Conservation (phyloP, 164 flowering plant genomes). For the Saururus chinensis region DNA sequence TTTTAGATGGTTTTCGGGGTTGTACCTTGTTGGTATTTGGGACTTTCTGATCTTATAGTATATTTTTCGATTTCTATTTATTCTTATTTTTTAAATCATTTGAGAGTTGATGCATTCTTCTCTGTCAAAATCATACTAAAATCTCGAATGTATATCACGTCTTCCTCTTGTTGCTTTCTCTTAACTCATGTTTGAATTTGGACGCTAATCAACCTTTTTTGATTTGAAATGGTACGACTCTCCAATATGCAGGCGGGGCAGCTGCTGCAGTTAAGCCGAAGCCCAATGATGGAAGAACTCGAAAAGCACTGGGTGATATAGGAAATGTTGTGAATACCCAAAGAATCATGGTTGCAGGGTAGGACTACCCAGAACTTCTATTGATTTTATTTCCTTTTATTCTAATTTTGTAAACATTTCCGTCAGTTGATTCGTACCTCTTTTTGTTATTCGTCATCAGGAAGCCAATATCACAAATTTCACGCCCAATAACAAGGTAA, state of each 20-base stretch:
- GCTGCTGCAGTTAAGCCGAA: conserved; percentile 37
- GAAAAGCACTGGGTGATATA: conserved; percentile 70
- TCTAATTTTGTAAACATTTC: neutral
- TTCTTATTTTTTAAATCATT: too few species aligned
- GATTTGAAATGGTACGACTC: neutral
- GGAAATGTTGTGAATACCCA: conserved; percentile 53
- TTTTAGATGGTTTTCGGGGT: too few species aligned
- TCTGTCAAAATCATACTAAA: too few species aligned
- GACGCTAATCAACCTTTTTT: neutral
- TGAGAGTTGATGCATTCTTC: neutral
- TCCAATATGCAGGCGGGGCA: conserved; percentile 28
- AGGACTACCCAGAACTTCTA: neutral
- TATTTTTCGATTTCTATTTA: too few species aligned
- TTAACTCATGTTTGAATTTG: too few species aligned
- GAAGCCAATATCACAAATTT: conserved; percentile 33
- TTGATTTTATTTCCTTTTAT: neutral
- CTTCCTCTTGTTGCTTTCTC: too few species aligned
- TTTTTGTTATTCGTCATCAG: neutral
- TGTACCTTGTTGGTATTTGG: too few species aligned
- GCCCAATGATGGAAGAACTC: conserved; percentile 42
- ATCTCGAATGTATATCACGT: too few species aligned
- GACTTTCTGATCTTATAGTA: too few species aligned
- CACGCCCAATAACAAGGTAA: conserved; percentile 75
- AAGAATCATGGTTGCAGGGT: conserved; percentile 25
- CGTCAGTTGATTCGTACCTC: neutral